Conservation (phyloP, 352 stramenopile species). For the Elongisporangium senticosum region DNA sequence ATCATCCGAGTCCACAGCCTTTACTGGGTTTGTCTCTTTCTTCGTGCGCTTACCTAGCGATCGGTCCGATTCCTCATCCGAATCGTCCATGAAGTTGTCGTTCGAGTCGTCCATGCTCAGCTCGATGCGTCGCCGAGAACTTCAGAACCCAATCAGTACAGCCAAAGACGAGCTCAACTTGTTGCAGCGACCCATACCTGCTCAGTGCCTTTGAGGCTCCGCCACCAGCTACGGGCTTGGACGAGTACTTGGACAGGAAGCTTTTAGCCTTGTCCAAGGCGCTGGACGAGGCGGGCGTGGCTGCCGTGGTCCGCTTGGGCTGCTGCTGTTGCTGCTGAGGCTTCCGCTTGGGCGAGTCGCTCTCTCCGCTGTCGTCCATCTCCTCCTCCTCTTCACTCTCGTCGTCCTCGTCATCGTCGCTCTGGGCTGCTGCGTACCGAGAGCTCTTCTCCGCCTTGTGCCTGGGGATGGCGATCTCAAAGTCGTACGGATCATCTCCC, state of each 20-base stretch:
- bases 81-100: constrained; percentile 39
- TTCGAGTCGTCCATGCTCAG: constrained; percentile 40
- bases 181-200: neutral
- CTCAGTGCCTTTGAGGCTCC: constrained; percentile 4
- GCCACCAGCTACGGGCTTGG: constrained; percentile 9
- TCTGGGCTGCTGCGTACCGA: constrained; percentile 2
- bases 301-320: constrained; percentile 4
- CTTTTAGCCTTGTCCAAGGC: constrained; percentile 67
- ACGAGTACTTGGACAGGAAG: constrained; percentile 71
- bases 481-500: constrained; percentile 36
- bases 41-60: constrained; percentile 1
- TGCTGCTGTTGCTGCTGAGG: constrained; percentile 15
- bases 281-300: constrained; percentile 9
- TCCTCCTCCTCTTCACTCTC: constrained; percentile 1
- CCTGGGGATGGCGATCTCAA: constrained; percentile 42
- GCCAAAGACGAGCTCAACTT: neutral
- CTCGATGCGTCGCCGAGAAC: constrained; percentile 25
- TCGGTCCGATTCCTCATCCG: neutral
- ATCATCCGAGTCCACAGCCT: neutral
- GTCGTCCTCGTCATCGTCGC: constrained; percentile 4
- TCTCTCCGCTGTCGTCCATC: constrained; percentile 6
- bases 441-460: neutral
- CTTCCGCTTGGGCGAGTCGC: constrained; percentile 10
- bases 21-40: neutral
- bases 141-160: constrained; percentile 1